These are phyloP conservation scores for Drechslerella coelobrocha DNA, from an alignment of 2,329 filamentous ascomycete species.

Conservation along the genomic window DNA sequence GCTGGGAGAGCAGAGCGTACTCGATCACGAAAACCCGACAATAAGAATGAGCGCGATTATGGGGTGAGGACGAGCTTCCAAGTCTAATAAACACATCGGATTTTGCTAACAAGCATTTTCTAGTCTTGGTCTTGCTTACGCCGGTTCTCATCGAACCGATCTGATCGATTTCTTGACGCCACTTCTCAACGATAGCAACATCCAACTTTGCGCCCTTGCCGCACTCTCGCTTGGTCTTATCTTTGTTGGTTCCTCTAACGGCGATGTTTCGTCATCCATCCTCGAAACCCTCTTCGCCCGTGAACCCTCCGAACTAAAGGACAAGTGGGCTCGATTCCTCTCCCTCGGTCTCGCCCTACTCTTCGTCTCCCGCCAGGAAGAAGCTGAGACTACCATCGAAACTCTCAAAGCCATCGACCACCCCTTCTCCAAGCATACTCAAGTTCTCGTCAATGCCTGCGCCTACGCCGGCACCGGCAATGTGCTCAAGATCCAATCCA, in stretches of 20 bases:
- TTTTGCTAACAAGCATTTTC: background rate
- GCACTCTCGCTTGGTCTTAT: conserved; percentile 87
- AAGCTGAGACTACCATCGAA: conserved; percentile 97
- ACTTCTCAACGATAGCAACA: conserved; percentile 86
- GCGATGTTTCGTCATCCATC: conserved; percentile 89
- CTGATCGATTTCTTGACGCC: conserved; percentile 84
- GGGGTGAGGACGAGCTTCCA: conserved; percentile 60
- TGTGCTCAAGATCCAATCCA: conserved; percentile 94
- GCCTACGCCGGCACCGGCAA: conserved; percentile 98
- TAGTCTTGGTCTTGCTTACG: conserved; percentile 86
- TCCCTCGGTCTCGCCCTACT: conserved; percentile 89
- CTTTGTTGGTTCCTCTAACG: conserved; percentile 89
- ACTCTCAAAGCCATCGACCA: conserved; percentile 96
- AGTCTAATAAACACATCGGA: background rate
- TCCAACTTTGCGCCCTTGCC: conserved; percentile 97
- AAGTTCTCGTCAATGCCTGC: conserved; percentile 92
- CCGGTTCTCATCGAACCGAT: conserved; percentile 89
- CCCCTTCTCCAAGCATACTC: conserved; percentile 94
- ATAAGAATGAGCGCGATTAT: conserved; percentile 88
- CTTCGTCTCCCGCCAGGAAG: conserved; percentile 96
- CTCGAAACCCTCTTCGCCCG: conserved; percentile 85
- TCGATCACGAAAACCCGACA: conserved; percentile 77
- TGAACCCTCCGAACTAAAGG: conserved; percentile 88
- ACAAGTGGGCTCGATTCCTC: conserved; percentile 98
- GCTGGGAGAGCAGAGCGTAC: conserved; percentile 77